A percentile compares a stretch with the other conserved stretches of the same genome.
Evolutionary conservation across 495 filamentous ascomycete species (phyloP).

Genomic region (Lophiotrema nucula): DNA sequence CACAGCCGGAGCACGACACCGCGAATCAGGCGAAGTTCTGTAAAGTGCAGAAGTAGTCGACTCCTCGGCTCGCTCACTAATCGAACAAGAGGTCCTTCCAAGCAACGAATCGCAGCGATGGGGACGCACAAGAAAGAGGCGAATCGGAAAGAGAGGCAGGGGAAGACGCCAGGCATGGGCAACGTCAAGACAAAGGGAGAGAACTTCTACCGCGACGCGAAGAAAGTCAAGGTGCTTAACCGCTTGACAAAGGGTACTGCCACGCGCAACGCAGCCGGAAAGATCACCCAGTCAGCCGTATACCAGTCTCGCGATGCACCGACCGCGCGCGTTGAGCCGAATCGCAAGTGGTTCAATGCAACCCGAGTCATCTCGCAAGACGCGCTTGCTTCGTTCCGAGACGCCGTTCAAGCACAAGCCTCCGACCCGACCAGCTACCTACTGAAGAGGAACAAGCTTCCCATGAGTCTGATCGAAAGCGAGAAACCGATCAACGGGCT

Average conservation of each 20-base stretch:
- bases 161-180: constrained; percentile 79
- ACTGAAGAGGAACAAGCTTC: constrained; percentile 89
- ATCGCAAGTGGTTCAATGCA: constrained; percentile 82
- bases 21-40: no score
- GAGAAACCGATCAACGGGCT: constrained; percentile 68
- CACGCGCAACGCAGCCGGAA: constrained; percentile 69
- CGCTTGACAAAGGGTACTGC: constrained; percentile 83
- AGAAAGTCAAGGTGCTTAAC: constrained; percentile 81
- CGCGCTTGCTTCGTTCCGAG: constrained; percentile 76
- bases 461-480: constrained; percentile 76
- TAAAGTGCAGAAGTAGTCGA: no score
- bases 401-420: constrained; percentile 85
- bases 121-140: constrained; percentile 95
- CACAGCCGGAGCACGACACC: not conserved
- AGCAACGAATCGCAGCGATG: no score
- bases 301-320: constrained; percentile 79
- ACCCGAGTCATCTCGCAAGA: constrained; percentile 70
- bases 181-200: constrained; percentile 94
- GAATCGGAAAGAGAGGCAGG: constrained; percentile 73
- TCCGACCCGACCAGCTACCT: constrained; percentile 90
- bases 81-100: no score
- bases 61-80: no score
- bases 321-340: constrained; percentile 86
- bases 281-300: constrained; percentile 76
- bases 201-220: constrained; percentile 89